These are phyloP conservation scores for Fusarium sp. DNA, from an alignment of 2,329 filamentous ascomycete genomes.

Conservation along the genomic window DNA sequence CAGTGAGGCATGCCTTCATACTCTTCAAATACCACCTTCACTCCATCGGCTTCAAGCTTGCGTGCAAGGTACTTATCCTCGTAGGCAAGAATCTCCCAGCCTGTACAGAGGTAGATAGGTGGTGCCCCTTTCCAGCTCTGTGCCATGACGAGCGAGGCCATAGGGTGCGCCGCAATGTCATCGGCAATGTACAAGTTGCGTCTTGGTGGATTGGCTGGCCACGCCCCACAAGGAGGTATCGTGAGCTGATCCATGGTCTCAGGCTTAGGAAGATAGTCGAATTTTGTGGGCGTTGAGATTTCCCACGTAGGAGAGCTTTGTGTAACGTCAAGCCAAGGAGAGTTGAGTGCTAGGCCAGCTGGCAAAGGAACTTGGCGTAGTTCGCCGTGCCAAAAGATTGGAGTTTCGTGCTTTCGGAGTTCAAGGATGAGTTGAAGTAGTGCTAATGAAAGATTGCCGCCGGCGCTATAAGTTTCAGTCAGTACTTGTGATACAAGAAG, in stretches of 20 bases:
- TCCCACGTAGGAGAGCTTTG: conserved; percentile 58
- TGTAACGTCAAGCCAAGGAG: conserved; percentile 78
- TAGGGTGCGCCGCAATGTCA: conserved; percentile 69
- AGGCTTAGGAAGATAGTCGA: conserved; percentile 63
- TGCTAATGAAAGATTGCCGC: conserved; percentile 75
- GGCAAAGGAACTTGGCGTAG: conserved; percentile 71
- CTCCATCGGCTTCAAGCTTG: conserved; percentile 66
- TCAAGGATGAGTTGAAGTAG: conserved; percentile 77
- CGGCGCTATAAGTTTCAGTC: conserved; percentile 63
- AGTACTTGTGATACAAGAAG: conserved; percentile 15
- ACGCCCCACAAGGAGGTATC: conserved; percentile 60
- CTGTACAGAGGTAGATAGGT: conserved; percentile 75
- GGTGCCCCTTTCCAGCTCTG: conserved; percentile 70
- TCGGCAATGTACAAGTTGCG: conserved; percentile 66
- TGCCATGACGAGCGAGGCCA: conserved; percentile 71
- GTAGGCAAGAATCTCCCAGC: conserved; percentile 78
- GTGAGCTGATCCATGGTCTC: conserved; percentile 45
- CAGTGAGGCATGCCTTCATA: conserved; percentile 86
- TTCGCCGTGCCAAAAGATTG: conserved; percentile 70
- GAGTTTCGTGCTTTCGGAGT: conserved; percentile 59
- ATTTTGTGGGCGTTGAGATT: too few relatives aligned
- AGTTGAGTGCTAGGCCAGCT: conserved; percentile 70
- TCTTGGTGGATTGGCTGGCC: conserved; percentile 68
- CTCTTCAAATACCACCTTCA: conserved; percentile 73
- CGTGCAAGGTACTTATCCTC: conserved; percentile 71